These are phyloP conservation scores for Starmerella apis DNA, from an alignment of 805 yeast genomes.

Conservation along the genomic window DNA sequence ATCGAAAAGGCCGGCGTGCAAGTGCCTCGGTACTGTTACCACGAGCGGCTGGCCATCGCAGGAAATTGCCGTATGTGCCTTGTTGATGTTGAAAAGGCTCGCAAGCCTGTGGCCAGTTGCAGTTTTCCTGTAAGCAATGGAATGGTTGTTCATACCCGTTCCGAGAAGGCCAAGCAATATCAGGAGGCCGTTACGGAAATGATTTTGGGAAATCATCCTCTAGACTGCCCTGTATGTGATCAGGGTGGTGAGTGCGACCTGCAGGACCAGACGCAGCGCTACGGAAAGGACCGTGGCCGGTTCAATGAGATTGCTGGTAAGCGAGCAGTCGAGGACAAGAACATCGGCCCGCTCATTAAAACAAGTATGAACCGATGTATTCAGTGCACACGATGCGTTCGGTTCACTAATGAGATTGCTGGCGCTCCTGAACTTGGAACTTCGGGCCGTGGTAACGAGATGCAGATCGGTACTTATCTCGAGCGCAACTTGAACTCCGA, in stretches of 20 bases:
- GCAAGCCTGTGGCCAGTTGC: constrained; percentile 82
- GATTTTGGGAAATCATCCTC: constrained; percentile 77
- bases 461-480: constrained; percentile 83
- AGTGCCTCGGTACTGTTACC: constrained; percentile 84
- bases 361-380: constrained; percentile 89
- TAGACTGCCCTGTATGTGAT: constrained; percentile 87
- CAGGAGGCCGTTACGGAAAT: constrained; percentile 88
- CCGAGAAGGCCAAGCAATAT: constrained; percentile 68
- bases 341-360: constrained; percentile 79
- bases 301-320: constrained; percentile 72
- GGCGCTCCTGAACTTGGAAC: constrained; percentile 89
- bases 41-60: constrained; percentile 79
- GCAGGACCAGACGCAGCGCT: constrained; percentile 75
- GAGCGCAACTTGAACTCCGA: constrained; percentile 77
- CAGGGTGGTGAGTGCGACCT: constrained; percentile 93
- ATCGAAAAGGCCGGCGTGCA: constrained; percentile 84
- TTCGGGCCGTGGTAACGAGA: constrained; percentile 81
- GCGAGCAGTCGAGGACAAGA: constrained; percentile 83
- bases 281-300: constrained; percentile 80
- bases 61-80: constrained; percentile 92
- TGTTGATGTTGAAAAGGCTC: constrained; percentile 81
- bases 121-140: constrained; percentile 87
- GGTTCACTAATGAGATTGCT: constrained; percentile 82
- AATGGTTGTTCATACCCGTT: constrained; percentile 72
- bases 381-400: constrained; percentile 84